Percentiles rank a stretch among this genome's conserved stretches.
Evolutionary conservation across 2,329 filamentous ascomycete genomes (phyloP).

Genomic region (Ophiostoma montium): DNA sequence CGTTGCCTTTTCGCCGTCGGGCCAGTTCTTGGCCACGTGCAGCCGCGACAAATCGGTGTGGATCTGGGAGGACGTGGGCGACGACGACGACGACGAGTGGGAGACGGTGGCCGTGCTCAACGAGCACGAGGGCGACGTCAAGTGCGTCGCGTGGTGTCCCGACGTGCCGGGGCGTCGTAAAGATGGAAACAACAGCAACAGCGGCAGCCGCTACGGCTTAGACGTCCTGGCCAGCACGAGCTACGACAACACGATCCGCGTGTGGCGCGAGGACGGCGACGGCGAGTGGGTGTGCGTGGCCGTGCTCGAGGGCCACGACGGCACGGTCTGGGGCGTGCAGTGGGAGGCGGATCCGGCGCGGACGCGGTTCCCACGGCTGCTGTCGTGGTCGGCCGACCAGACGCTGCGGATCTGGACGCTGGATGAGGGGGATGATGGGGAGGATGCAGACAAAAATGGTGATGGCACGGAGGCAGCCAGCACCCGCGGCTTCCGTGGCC

Average conservation of each 20-base stretch:
- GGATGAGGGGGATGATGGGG: conserved; percentile 24
- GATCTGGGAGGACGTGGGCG: conserved; percentile 90
- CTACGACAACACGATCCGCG: conserved; percentile 80
- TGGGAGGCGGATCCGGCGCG: conserved; percentile 39
- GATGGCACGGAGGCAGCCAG: too few relatives aligned
- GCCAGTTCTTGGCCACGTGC: conserved; percentile 75
- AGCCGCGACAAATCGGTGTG: conserved; percentile 88
- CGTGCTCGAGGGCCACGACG: conserved; percentile 63
- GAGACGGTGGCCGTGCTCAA: conserved; percentile 91
- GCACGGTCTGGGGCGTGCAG: conserved; percentile 83
- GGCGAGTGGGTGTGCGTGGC: conserved; percentile 84
- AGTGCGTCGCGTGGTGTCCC: conserved; percentile 85
- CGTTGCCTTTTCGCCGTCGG: conserved; percentile 59
- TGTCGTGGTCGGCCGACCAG: conserved; percentile 75
- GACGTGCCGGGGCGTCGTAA: conserved; percentile 39
- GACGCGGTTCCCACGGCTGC: conserved; percentile 43
- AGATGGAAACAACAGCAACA: too few relatives aligned
- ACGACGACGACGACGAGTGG: conserved; percentile 79
- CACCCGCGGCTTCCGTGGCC: conserved; percentile 22
- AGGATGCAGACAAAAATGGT: conserved; percentile 12
- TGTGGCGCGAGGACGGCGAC: conserved; percentile 84
- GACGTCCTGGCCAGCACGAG: conserved; percentile 79
- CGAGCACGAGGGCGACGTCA: conserved; percentile 92
- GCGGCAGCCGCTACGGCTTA: conserved; percentile 28
- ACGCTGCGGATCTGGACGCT: conserved; percentile 70